Evolutionary conservation across 1,139 yeast species (phyloP).

Genomic region (Magnusiomyces tetraspermus): DNA sequence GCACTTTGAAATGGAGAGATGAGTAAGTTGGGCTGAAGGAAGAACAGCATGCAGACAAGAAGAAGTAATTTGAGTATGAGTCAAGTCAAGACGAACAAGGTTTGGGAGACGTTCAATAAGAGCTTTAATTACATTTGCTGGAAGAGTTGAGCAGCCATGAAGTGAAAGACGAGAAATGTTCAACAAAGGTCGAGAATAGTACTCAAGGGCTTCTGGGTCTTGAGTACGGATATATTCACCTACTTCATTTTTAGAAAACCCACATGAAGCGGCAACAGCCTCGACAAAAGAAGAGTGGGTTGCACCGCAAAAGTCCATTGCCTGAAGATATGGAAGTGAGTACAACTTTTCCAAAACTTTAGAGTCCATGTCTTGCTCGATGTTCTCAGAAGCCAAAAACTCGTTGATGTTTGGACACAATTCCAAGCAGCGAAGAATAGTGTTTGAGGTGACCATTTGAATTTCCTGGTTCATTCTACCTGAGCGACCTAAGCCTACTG

Average conservation of each 20-base stretch:
- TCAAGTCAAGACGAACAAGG: slow-evolving; percentile 63
- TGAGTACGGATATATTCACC: slow-evolving; percentile 2
- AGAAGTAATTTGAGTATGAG: slow-evolving; percentile 70
- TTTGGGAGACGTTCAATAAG: slow-evolving; percentile 50
- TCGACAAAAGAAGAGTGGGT: slow-evolving; percentile 52
- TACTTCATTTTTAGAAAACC: slow-evolving; percentile 1
- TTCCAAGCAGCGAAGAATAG: slow-evolving; percentile 54
- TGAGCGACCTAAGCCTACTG: slow-evolving; percentile 83
- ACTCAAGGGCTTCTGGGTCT: not conserved
- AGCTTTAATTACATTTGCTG: slow-evolving; percentile 46
- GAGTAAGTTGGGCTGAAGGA: slow-evolving; percentile 52
- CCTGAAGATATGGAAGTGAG: slow-evolving; percentile 49
- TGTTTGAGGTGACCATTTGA: slow-evolving; percentile 75
- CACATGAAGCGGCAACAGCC: slow-evolving; percentile 40
- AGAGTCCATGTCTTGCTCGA: slow-evolving; percentile 71
- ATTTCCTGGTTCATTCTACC: slow-evolving; percentile 85
- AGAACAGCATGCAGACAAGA: slow-evolving; percentile 45
- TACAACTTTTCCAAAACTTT: slow-evolving; percentile 50
- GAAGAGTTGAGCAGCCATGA: slow-evolving; percentile 80
- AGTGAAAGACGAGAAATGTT: slow-evolving; percentile 55
- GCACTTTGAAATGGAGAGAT: slow-evolving; percentile 71
- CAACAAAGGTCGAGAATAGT: slow-evolving; percentile 2
- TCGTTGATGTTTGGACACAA: slow-evolving; percentile 61
- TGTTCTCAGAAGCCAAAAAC: slow-evolving; percentile 75
- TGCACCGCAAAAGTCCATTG: slow-evolving; percentile 86